phyloP scores from a whole-genome alignment of 805 yeast genomes.

The Yarrowia sp. region DNA sequence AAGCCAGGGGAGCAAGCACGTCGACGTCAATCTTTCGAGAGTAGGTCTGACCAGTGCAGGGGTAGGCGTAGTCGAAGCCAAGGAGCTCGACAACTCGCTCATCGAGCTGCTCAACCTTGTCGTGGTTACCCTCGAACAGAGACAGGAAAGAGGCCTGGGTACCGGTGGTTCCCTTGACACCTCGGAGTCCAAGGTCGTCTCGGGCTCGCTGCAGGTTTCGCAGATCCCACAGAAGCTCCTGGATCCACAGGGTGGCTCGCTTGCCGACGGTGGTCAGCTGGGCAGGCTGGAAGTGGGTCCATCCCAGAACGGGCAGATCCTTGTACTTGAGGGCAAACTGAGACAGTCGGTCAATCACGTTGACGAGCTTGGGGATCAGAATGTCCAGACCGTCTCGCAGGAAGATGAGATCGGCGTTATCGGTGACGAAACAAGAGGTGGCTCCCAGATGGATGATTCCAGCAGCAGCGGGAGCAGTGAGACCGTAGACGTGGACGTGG shows the following conservation, averaged over 20 bases:
- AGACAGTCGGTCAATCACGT: conserved; percentile 88
- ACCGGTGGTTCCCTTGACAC: conserved; percentile 99
- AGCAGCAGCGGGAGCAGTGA: conserved; percentile 92
- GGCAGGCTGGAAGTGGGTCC: conserved; percentile 99
- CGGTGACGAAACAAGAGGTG: conserved; percentile 96
- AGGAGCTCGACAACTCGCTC: conserved; percentile 89
- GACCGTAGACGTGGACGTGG: conserved; percentile 95
- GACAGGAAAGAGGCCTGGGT: conserved; percentile 97
- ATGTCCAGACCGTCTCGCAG: conserved; percentile 94
- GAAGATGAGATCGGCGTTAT: conserved; percentile 96
- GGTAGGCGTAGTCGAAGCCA: conserved; percentile 94
- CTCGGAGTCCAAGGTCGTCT: conserved; percentile 94
- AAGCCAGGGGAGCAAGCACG: conserved; percentile 87
- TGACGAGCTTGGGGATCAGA: conserved; percentile 91
- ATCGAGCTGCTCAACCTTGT: conserved; percentile 91
- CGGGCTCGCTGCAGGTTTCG: conserved; percentile 96
- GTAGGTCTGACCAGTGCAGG: conserved; percentile 99
- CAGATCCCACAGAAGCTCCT: conserved; percentile 96
- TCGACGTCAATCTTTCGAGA: conserved; percentile 98
- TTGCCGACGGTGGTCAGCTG: conserved; percentile 98
- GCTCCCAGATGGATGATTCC: conserved; percentile 99
- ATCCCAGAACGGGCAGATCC: conserved; percentile 95
- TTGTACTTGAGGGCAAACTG: conserved; percentile 90
- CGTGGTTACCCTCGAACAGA: conserved; percentile 95
- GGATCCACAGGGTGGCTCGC: conserved; percentile 97